Evolutionary conservation across 495 filamentous ascomycete genomes (phyloP).

Genomic region (Xanthoparmelia taractica): DNA sequence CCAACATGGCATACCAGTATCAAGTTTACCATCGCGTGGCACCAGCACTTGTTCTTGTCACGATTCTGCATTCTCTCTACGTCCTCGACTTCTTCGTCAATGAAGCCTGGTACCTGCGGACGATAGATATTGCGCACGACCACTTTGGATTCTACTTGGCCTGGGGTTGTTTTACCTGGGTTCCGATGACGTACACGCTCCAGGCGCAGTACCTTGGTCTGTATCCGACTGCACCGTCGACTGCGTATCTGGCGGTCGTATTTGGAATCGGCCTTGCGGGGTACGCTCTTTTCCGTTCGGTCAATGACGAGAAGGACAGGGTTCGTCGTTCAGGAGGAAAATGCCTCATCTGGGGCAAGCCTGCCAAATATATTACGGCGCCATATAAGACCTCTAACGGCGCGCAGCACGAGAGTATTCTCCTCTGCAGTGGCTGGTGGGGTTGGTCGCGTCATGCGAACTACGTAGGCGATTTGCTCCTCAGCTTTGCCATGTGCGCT

Average conservation of each 20-base stretch:
- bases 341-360: background rate
- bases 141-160: background rate
- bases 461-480: background rate
- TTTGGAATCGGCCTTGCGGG: background rate
- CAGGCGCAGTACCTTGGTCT: background rate
- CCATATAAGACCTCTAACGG: background rate
- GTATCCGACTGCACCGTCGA: background rate
- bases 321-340: background rate
- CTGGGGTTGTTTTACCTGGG: background rate
- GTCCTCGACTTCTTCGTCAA: background rate
- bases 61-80: background rate
- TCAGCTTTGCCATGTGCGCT: conserved; percentile 1
- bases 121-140: background rate
- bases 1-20: background rate
- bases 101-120: background rate
- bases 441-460: background rate
- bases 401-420: background rate
- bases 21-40: background rate
- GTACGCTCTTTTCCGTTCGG: background rate
- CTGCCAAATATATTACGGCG: background rate
- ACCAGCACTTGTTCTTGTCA: background rate
- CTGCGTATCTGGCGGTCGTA: background rate
- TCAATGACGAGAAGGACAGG: background rate
- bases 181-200: background rate
- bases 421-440: background rate